A percentile compares a stretch with the other conserved stretches of the same genome.
phyloP scores from a whole-genome alignment of 495 filamentous ascomycete species.

The Hyaloscypha hepaticicola region DNA sequence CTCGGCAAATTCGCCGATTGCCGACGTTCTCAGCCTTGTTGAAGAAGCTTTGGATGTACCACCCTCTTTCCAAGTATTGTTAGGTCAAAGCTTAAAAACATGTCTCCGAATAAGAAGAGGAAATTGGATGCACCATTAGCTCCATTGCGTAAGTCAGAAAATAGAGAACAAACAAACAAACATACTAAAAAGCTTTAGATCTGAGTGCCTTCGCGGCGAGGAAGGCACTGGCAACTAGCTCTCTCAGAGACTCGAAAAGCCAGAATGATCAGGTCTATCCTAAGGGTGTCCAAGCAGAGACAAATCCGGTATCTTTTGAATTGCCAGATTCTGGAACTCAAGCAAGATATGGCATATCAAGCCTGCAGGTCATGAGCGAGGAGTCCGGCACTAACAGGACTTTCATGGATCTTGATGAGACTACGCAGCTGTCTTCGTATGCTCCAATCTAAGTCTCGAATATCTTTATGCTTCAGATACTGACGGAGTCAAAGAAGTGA shows the following conservation, averaged over 20 bases:
- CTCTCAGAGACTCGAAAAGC: not conserved
- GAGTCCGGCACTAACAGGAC: not conserved
- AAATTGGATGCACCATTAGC: constrained; percentile 39
- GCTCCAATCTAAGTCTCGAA: not conserved
- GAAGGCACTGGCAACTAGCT: constrained; percentile 35
- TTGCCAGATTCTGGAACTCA: not conserved
- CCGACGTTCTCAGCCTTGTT: constrained; percentile 10
- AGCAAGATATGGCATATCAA: not conserved
- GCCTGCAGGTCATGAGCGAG: not conserved
- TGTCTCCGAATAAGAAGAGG: constrained; percentile 44
- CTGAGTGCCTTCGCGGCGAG: constrained; percentile 54
- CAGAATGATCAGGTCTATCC: not conserved
- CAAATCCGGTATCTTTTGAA: not conserved
- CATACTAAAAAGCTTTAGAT: constrained; percentile 33
- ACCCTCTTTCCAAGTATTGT: not conserved
- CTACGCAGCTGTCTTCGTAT: constrained; percentile 10
- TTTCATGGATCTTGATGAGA: not conserved
- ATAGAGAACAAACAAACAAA: not conserved
- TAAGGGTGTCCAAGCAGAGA: not conserved
- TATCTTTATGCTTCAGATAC: constrained; percentile 15
- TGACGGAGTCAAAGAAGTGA: constrained; percentile 23
- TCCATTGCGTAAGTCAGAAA: constrained; percentile 33
- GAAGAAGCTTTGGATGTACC: too few species aligned
- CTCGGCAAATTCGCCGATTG: constrained; percentile 13
- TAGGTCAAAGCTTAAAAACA: constrained; percentile 24